These are phyloP conservation scores for Kwoniella mangroviensis DNA, from an alignment of 768 basidiomycete genomes.

Conservation along the genomic window DNA sequence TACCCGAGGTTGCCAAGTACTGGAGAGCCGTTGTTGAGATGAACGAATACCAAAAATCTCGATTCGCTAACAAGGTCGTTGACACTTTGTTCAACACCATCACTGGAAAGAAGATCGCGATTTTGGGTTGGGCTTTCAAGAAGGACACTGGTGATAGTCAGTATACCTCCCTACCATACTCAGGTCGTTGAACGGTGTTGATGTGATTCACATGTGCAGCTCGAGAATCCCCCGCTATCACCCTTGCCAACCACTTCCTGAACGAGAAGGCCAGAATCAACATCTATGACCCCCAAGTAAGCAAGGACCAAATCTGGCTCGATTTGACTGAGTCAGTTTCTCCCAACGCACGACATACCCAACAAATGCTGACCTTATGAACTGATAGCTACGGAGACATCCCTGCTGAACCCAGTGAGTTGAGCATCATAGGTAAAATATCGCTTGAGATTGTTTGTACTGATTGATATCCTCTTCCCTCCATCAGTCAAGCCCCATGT, in stretches of 20 bases:
- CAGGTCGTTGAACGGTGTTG: background rate
- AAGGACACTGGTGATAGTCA: conserved; percentile 93
- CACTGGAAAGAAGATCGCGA: conserved; percentile 76
- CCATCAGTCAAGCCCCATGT: conserved; percentile 82
- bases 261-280: conserved; percentile 83
- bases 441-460: conserved; percentile 50
- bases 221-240: conserved; percentile 94
- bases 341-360: conserved; percentile 61
- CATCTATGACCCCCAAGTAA: conserved; percentile 89
- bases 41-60: conserved; percentile 97
- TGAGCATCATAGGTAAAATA: background rate
- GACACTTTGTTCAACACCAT: conserved; percentile 95
- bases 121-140: conserved; percentile 98
- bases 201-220: conserved; percentile 53
- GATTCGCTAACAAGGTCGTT: conserved; percentile 95
- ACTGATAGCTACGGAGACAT: conserved; percentile 60
- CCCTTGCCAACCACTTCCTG: conserved; percentile 90
- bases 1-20: conserved; percentile 96
- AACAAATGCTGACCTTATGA: conserved; percentile 52
- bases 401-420: conserved; percentile 68
- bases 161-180: conserved; percentile 4
- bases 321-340: conserved; percentile 54
- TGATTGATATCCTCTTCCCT: conserved; percentile 1
- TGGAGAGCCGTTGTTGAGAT: conserved; percentile 92
- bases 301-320: conserved; percentile 79